These are phyloP conservation scores for Serendipita sp. DNA, from an alignment of 768 basidiomycete species.

Conservation along the genomic window DNA sequence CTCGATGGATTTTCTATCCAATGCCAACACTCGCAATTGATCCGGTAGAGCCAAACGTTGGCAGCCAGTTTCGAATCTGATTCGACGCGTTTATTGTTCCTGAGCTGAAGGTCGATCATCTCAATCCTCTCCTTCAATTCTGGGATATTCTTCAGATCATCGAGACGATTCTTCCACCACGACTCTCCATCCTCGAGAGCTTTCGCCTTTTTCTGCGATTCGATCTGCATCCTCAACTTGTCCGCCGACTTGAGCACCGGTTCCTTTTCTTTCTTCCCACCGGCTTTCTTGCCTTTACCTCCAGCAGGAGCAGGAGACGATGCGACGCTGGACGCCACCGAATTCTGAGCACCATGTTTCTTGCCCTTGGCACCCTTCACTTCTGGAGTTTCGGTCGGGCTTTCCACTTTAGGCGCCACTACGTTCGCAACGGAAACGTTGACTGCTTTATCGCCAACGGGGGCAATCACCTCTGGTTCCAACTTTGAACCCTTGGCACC, in stretches of 20 bases:
- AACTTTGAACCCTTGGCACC: conserved; percentile 41
- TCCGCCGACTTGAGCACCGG: conserved; percentile 22
- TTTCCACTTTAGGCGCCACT: background rate
- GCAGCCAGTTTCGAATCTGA: conserved; percentile 19
- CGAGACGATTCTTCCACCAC: conserved; percentile 41
- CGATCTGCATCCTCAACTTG: conserved; percentile 28
- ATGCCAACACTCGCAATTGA: conserved; percentile 32
- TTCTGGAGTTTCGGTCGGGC: background rate
- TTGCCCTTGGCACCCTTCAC: background rate
- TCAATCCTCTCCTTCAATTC: conserved; percentile 20
- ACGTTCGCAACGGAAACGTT: background rate
- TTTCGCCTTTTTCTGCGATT: conserved; percentile 28
- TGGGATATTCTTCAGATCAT: conserved; percentile 20
- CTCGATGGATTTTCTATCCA: conserved; percentile 35
- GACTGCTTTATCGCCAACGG: conserved; percentile 17
- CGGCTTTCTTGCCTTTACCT: conserved; percentile 5
- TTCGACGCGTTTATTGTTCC: conserved; percentile 28
- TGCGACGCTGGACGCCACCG: conserved; percentile 3
- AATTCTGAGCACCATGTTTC: background rate
- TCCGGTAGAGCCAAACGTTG: conserved; percentile 35
- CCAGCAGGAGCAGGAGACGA: conserved; percentile 1
- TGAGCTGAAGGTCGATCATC: conserved; percentile 21
- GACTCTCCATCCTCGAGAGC: conserved; percentile 22
- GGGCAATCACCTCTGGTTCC: conserved; percentile 35
- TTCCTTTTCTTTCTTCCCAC: conserved; percentile 18